These are phyloP conservation scores for Fusarium sp. DNA, from an alignment of 2,329 filamentous ascomycete genomes.

Conservation along the genomic window DNA sequence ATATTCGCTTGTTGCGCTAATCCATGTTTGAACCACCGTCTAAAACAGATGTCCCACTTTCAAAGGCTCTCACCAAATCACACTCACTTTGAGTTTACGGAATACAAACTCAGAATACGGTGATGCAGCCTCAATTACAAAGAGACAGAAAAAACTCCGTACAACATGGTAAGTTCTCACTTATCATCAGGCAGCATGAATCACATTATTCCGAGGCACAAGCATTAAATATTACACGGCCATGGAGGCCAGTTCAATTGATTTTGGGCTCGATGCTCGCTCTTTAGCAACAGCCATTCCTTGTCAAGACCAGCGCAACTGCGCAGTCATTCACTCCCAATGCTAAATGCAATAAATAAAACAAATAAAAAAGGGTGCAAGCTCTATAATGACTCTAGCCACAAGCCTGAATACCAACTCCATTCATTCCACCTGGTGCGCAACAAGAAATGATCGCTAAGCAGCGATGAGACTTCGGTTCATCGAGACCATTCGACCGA, in stretches of 20 bases:
- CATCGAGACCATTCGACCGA: constrained; percentile 23
- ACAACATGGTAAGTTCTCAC: background rate
- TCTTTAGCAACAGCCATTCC: constrained; percentile 31
- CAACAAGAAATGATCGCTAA: constrained; percentile 17
- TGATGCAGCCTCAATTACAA: background rate
- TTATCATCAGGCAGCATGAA: background rate
- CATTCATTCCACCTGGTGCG: constrained; percentile 2
- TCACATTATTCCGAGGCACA: background rate
- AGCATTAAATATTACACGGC: constrained; percentile 4
- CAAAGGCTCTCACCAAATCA: background rate
- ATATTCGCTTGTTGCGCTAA: constrained; percentile 21
- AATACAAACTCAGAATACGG: background rate
- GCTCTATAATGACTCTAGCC: constrained; percentile 4
- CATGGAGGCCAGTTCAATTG: constrained; percentile 35
- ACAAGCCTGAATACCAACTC: background rate
- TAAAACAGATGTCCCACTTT: constrained; percentile 2
- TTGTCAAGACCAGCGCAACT: constrained; percentile 13
- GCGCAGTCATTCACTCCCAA: constrained; percentile 11
- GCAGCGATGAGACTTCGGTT: constrained; percentile 26
- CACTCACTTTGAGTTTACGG: background rate
- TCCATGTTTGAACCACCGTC: constrained; percentile 11
- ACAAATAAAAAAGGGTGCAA: constrained; percentile 17
- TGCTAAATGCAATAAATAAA: constrained; percentile 21
- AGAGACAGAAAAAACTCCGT: background rate
- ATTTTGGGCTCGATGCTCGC: constrained; percentile 37